Evolutionary conservation across 495 filamentous ascomycete genomes (phyloP), one percentile per base, ranked within the genome.

Genomic region (Trichocladium antarcticum): DNA sequence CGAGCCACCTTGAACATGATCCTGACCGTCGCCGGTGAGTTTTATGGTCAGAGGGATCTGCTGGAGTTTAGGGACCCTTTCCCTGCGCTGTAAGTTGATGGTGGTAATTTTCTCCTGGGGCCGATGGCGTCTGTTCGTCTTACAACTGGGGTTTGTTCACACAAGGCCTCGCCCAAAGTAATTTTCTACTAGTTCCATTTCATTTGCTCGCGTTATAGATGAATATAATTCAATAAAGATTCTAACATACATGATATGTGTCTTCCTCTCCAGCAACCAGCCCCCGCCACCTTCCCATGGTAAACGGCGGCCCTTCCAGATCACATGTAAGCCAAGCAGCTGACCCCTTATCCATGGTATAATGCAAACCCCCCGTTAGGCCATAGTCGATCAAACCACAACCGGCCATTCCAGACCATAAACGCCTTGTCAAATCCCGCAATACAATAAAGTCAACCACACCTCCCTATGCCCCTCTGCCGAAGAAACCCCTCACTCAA

Each of bases 31-130:
- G 83, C 84, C 34, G 92, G 88, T 54, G 88, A 95, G 66, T 80
- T 84, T 56, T 98, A 84, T 64, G 89, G 92, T 2, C 92, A 98
- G 68, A 73, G 81, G 47, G 92, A 98, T 65, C 67, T 98, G 29
- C 68, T 97, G 40, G 78, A 81, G 56, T 81, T 79, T 42, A 73
- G 87, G 36, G 74, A 83, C 45, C 72, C 72, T 14, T 75, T 75
- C 34, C 60, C 57, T 21, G 41, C 54, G 20, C 37, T 59, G 34
- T 62, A 56, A 52, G 31, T 32, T 27, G 24, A 8, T 8, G 24
- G 24, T 27, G 24, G 24, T 27, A 38, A n/a, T 5, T 32, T 29
- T 7, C 22, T 43, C 5, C 28, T 5, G 27, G 28, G 22, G 24
- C 14, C 28, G 28, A 7, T 28, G 8, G 1, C 10, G 24, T 27